A percentile compares a stretch with the other conserved stretches of the same genome.
These are phyloP conservation scores for Geotrichum histeridarum DNA, from an alignment of 1,139 yeast genomes.

Conservation along the genomic window DNA sequence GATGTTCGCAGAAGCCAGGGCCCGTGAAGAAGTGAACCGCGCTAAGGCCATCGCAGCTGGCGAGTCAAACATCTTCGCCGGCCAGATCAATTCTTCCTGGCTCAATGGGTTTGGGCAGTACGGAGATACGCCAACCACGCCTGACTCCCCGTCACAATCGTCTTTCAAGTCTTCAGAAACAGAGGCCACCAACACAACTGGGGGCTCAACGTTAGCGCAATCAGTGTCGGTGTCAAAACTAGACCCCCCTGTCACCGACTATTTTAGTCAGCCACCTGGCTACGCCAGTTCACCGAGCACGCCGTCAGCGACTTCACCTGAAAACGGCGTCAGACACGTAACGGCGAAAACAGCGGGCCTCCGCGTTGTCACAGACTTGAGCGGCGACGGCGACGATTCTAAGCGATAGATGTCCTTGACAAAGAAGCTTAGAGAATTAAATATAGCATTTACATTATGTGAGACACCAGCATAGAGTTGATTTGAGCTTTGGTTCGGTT, in stretches of 20 bases:
- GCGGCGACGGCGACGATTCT: conserved; percentile 14
- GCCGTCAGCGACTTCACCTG: not conserved
- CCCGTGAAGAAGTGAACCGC: conserved; percentile 29
- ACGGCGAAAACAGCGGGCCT: conserved; percentile 31
- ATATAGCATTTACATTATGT: no score
- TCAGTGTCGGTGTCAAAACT: not conserved
- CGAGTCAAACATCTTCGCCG: conserved; percentile 1
- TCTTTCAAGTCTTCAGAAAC: conserved; percentile 28
- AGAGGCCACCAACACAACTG: conserved; percentile 28
- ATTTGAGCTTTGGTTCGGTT: no score
- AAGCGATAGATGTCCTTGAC: no score
- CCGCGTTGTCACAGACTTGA: conserved; percentile 28
- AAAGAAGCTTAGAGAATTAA: no score
- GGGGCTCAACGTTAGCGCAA: conserved; percentile 18
- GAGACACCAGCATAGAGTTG: no score
- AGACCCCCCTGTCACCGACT: not conserved
- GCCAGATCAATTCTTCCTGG: conserved; percentile 10
- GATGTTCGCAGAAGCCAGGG: conserved; percentile 62
- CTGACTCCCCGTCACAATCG: conserved; percentile 25
- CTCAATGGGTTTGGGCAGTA: conserved; percentile 14
- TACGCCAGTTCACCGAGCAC: not conserved
- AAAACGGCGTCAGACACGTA: conserved; percentile 24
- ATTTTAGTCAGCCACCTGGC: not conserved
- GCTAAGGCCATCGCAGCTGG: conserved; percentile 30
- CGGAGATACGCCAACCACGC: conserved; percentile 20